These are phyloP conservation scores for Epithele typhae DNA, from an alignment of 768 basidiomycete genomes.

Conservation along the genomic window DNA sequence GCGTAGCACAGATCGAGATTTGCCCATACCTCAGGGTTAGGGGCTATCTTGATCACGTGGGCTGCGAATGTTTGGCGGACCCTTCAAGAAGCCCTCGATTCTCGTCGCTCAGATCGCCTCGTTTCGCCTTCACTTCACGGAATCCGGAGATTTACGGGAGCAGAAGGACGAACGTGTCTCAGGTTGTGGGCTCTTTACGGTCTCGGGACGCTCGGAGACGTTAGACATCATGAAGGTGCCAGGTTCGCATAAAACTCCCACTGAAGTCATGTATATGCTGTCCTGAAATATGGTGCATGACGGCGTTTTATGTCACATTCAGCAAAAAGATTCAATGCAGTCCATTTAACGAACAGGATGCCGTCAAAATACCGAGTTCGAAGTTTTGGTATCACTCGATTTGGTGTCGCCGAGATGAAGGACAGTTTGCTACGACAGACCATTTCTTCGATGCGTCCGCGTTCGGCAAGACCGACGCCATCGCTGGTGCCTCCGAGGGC, in stretches of 20 bases:
- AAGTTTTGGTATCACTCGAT: slow-evolving; percentile 97
- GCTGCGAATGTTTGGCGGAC: no score
- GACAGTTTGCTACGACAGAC: slow-evolving; percentile 98
- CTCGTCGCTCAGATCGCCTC: no score
- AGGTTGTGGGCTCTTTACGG: no score
- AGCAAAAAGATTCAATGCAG: slow-evolving; percentile 95
- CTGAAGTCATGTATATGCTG: slow-evolving; percentile 61
- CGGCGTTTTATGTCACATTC: background rate
- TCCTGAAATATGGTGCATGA: background rate
- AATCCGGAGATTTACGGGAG: no score
- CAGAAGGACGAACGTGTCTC: no score
- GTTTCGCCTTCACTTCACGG: no score
- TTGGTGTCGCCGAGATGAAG: slow-evolving; percentile 99
- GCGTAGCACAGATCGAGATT: slow-evolving; percentile 13
- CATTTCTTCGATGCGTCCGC: slow-evolving; percentile 98
- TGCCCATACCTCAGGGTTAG: slow-evolving; percentile 1
- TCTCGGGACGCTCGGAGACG: background rate
- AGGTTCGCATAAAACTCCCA: slow-evolving; percentile 73
- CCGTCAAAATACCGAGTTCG: slow-evolving; percentile 94
- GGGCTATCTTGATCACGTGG: slow-evolving; percentile 4
- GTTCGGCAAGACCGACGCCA: slow-evolving; percentile 91
- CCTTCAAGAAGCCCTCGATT: no score
- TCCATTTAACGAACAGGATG: slow-evolving; percentile 89
- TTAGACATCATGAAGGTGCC: slow-evolving; percentile 65
- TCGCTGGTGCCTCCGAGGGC: slow-evolving; percentile 96